Conservation (phyloP, 441 rosid genomes). For the Metrosideros polymorpha region DNA sequence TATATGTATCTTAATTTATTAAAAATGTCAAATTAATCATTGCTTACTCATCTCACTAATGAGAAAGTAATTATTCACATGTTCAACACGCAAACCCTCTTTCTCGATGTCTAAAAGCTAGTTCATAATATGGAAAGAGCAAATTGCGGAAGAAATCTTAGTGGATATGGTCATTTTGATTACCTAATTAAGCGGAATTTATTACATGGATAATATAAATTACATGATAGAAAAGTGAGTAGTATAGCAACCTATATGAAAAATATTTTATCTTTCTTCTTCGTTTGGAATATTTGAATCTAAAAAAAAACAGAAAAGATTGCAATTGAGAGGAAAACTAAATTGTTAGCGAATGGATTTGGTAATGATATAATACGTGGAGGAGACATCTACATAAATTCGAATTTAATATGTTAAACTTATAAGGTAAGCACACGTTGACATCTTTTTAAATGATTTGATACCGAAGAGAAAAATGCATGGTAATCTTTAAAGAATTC, state of each 20-base stretch:
- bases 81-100: not conserved
- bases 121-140: not conserved
- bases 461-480: too few species aligned
- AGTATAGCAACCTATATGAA: not conserved
- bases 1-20: not conserved
- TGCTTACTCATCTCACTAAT: fast-evolving
- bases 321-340: not conserved
- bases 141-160: not conserved
- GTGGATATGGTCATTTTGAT: not conserved
- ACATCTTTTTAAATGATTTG: too few species aligned
- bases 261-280: not conserved
- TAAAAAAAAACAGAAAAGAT: not conserved
- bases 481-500: too few species aligned
- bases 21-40: not conserved
- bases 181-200: not conserved
- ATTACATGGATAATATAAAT: not conserved
- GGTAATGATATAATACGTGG: too few species aligned
- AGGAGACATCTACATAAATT: too few species aligned
- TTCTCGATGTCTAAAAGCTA: not conserved
- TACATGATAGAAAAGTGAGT: not conserved
- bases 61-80: not conserved
- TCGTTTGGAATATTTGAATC: not conserved
- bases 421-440: too few species aligned
- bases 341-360: too few species aligned
- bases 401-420: too few species aligned